These are phyloP conservation scores for Helminthosporium solani DNA, from an alignment of 2,329 filamentous ascomycete species.

Conservation along the genomic window DNA sequence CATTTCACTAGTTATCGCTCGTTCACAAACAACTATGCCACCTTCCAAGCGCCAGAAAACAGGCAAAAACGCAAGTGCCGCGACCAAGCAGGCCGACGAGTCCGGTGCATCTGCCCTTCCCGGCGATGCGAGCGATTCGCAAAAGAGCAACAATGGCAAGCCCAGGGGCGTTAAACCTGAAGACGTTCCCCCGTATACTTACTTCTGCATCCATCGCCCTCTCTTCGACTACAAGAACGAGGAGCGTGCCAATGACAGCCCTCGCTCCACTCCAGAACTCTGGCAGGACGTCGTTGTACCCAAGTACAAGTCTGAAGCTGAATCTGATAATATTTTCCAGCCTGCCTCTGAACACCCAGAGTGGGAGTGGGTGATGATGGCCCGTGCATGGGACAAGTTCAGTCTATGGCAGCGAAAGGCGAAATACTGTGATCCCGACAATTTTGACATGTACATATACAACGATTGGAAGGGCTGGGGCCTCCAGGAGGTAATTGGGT, in stretches of 20 bases:
- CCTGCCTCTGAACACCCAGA: constrained; percentile 10
- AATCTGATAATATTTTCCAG: constrained; percentile 5
- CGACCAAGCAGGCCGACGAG: not conserved
- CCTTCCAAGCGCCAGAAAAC: constrained; percentile 14
- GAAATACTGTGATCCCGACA: constrained; percentile 17
- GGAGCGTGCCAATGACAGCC: constrained; percentile 2
- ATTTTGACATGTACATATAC: constrained; percentile 18
- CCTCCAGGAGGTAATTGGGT: constrained; percentile 15
- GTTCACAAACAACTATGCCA: constrained; percentile 8
- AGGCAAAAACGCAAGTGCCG: constrained; percentile 5
- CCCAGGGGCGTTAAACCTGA: not conserved
- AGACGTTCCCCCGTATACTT: constrained; percentile 9
- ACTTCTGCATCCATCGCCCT: constrained; percentile 17
- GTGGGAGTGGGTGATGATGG: constrained; percentile 23
- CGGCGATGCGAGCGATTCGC: not conserved
- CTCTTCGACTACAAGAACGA: constrained; percentile 14
- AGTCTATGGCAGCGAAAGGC: not conserved
- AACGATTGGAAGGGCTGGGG: constrained; percentile 16
- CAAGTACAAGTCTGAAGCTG: constrained; percentile 7
- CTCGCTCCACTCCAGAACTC: constrained; percentile 4
- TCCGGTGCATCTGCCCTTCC: not conserved
- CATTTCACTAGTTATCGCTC: no score
- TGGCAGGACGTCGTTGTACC: constrained; percentile 4
- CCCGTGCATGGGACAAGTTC: constrained; percentile 10
- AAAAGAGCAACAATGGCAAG: not conserved